Base-by-base conservation (phyloP, 108 stramenopile genomes). In the Skeletonema tropicum region DNA sequence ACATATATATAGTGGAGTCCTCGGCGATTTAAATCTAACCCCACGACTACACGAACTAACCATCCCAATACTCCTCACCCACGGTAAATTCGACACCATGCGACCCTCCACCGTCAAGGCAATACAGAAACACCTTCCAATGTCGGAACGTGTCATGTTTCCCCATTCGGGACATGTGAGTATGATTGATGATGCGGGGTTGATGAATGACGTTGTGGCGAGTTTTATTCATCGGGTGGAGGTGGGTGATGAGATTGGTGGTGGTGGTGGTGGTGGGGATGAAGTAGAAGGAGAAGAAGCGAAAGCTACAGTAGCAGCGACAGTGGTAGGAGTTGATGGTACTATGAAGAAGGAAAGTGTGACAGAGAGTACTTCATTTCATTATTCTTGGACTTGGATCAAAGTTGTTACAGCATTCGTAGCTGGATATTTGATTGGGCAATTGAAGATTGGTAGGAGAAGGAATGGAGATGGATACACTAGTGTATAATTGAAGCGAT, bases 161-260 rank as follows among this genome's bases (percentile, higher is more conserved):
- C 71, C 70, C 19, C 80, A 74, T 62, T 87, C 86, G 3, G 83
- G 80, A 38, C 86, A 87, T 59, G 36, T 87, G 6, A 57, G 76
- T 14, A 87, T 87, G 86, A 80, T 83, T 38, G 86, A 87, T 57
- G 83, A 87, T 70, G 64, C 80, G n/a, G 73, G 63, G 21, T 42
- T 60, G 42, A 82, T 82, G 80, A 87, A 87, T 66, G 74, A 83
- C 39, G 73, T 41, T 14, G 62, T 79, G 21, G 78, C 78, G 15
- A 68, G 74, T 25, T 80, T 81, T 64, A 49, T 81, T 38, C 19
- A 74, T 61, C 46, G 78, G 17, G 75, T 81, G 1, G 80, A 81
- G 21, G 17, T 13, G 12, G 26, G 29, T 59, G 17, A 3, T 59
- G 58, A 59, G 19, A 19, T 26, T 33, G 58, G 58, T 33, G 58